A percentile compares a stretch with the other conserved stretches of the same genome.
Evolutionary conservation across 208 protist species (phyloP).

Genomic region (Balamuthia mandrillaris): DNA sequence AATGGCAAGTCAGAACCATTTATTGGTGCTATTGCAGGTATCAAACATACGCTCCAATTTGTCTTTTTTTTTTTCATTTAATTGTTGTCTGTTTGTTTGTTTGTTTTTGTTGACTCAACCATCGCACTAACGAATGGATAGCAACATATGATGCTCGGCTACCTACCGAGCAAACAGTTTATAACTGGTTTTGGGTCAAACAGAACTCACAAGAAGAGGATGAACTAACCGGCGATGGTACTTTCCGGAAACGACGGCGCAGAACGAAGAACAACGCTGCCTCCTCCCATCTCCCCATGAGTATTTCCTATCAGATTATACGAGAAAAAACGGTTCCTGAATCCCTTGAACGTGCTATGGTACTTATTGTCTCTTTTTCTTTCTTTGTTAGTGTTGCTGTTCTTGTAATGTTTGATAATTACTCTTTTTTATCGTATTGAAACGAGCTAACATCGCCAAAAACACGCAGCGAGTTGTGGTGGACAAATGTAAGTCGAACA

Average conservation of each 20-base stretch:
- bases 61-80: background rate
- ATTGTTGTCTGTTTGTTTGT: background rate
- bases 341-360: background rate
- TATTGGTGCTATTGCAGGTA: constrained; percentile 32
- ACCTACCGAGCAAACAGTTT: constrained; percentile 14
- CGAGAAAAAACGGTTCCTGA: background rate
- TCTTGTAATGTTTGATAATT: background rate
- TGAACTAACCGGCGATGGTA: background rate
- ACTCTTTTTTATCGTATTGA: background rate
- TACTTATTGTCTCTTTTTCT: background rate
- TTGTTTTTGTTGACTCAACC: no score
- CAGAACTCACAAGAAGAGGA: background rate
- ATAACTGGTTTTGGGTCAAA: constrained; percentile 35
- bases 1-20: background rate
- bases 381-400: background rate
- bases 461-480: background rate
- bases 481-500: constrained; percentile 14
- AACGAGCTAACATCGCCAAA: background rate
- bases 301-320: background rate
- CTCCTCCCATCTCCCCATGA: background rate
- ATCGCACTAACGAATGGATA: no score
- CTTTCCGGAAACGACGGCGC: background rate
- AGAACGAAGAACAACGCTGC: constrained; percentile 1
- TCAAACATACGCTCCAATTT: background rate
- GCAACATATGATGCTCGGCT: constrained; percentile 14